phyloP scores from a whole-genome alignment of 2,329 filamentous ascomycete species.

The Fusarium incarnatum region DNA sequence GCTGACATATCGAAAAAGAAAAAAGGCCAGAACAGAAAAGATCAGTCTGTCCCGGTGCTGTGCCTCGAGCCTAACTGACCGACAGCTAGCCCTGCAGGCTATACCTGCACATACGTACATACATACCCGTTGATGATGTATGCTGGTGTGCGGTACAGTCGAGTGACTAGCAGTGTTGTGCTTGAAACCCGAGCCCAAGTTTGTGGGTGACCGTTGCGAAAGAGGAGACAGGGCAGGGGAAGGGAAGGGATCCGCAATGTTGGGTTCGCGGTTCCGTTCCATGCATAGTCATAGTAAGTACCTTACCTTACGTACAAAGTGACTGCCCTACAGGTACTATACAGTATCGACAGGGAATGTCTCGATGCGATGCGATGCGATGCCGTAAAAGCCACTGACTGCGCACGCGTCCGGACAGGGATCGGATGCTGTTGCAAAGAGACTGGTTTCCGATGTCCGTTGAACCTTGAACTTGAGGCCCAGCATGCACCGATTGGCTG shows the following conservation, averaged over 20 bases:
- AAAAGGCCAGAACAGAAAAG: background rate
- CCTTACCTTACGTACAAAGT: background rate
- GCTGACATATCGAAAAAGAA: slow-evolving; percentile 1
- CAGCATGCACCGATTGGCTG: slow-evolving; percentile 24
- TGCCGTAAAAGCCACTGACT: slow-evolving; percentile 10
- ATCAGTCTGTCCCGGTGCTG: background rate
- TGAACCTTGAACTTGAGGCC: slow-evolving; percentile 1
- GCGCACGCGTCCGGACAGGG: slow-evolving; percentile 16
- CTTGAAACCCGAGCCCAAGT: slow-evolving; percentile 23
- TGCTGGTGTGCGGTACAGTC: slow-evolving; percentile 21
- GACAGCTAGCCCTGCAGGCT: background rate
- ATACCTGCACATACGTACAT: background rate
- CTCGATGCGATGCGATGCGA: slow-evolving; percentile 7
- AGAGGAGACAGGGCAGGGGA: slow-evolving; percentile 11
- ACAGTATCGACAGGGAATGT: background rate
- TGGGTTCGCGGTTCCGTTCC: background rate
- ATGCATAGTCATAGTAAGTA: background rate
- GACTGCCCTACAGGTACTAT: background rate
- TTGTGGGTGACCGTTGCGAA: slow-evolving; percentile 35
- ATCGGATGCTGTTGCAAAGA: slow-evolving; percentile 1
- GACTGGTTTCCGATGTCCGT: background rate
- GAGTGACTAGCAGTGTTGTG: background rate
- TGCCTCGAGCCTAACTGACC: background rate
- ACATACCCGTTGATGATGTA: slow-evolving; percentile 28
- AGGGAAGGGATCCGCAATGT: slow-evolving; percentile 23